A percentile compares a stretch with the other conserved stretches of the same genome.
Conservation (phyloP, 2,329 filamentous ascomycete species). For the Fusarium brachygibbosum region DNA sequence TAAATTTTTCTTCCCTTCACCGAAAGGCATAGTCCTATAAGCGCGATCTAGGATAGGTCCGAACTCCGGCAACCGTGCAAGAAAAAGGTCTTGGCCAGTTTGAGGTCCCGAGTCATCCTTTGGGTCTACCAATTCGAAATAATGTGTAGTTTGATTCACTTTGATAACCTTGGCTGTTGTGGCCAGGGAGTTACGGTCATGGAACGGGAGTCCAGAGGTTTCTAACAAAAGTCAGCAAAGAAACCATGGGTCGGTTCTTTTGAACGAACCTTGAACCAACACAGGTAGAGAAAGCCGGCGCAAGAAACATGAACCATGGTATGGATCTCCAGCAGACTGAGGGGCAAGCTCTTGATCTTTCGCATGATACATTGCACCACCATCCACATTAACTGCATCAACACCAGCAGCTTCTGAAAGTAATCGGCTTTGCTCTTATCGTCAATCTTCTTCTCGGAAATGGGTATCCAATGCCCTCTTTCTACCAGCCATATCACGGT, state of each 20-base stretch:
- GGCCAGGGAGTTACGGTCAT: not conserved
- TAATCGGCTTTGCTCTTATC: slow-evolving; percentile 57
- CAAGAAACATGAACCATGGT: slow-evolving; percentile 42
- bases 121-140: slow-evolving; percentile 1
- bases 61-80: slow-evolving; percentile 9
- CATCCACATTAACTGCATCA: slow-evolving; percentile 58
- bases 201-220: slow-evolving; percentile 33
- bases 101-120: not conserved
- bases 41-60: slow-evolving; percentile 10
- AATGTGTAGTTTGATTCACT: not conserved
- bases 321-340: slow-evolving; percentile 55
- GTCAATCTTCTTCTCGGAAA: slow-evolving; percentile 42
- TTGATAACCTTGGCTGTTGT: slow-evolving; percentile 2
- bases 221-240: slow-evolving; percentile 5
- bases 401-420: slow-evolving; percentile 54
- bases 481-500: slow-evolving; percentile 17
- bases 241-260: fast-evolving
- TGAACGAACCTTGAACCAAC: slow-evolving; percentile 35
- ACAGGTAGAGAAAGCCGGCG: slow-evolving; percentile 37
- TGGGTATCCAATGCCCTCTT: slow-evolving; percentile 14
- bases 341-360: slow-evolving; percentile 50
- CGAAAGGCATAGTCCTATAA: slow-evolving; percentile 16
- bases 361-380: slow-evolving; percentile 53
- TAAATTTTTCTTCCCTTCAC: slow-evolving; percentile 10
- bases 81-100: slow-evolving; percentile 11